Percentiles rank a stretch among this genome's conserved stretches.
phyloP scores from a whole-genome alignment of 306 rosid genomes.

The Boehmeria nivea region DNA sequence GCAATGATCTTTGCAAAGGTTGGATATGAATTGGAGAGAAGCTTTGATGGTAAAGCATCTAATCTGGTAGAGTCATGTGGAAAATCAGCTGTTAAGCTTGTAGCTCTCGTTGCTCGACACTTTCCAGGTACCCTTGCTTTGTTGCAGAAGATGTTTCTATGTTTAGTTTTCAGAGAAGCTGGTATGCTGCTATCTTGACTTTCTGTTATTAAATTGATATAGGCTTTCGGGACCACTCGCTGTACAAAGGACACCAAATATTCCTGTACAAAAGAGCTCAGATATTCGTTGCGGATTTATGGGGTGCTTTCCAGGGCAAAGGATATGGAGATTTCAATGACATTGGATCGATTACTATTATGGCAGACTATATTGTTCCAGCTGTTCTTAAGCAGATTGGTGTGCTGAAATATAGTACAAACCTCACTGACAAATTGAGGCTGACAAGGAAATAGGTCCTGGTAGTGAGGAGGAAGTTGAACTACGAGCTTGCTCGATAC shows the following conservation, averaged over 20 bases:
- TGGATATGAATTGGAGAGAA: constrained; percentile 79
- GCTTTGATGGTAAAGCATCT: constrained; percentile 71
- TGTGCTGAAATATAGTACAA: constrained; percentile 67
- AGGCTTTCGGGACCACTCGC: constrained; percentile 92
- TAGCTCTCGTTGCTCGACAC: constrained; percentile 72
- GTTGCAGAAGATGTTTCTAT: constrained; percentile 8
- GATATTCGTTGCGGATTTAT: constrained; percentile 89
- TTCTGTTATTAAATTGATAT: constrained; percentile 17
- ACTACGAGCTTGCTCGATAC: constrained; percentile 84
- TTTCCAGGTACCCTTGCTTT: constrained; percentile 73
- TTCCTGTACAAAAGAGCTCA: constrained; percentile 96
- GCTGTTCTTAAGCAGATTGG: constrained; percentile 88
- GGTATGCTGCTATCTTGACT: constrained; percentile 20
- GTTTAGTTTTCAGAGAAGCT: constrained; percentile 6
- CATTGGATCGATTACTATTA: constrained; percentile 71
- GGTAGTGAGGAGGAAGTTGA: constrained; percentile 99
- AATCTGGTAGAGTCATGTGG: constrained; percentile 75
- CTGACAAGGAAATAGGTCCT: constrained; percentile 64
- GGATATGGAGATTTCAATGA: constrained; percentile 85
- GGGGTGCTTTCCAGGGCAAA: constrained; percentile 78
- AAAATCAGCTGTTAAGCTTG: constrained; percentile 88
- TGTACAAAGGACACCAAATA: constrained; percentile 89
- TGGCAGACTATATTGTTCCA: constrained; percentile 97
- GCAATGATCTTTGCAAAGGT: constrained; percentile 27
- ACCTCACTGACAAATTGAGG: constrained; percentile 62